Conservation (phyloP, 192 early-diverging fungal species). For the Pecoramyces ruminantium region DNA sequence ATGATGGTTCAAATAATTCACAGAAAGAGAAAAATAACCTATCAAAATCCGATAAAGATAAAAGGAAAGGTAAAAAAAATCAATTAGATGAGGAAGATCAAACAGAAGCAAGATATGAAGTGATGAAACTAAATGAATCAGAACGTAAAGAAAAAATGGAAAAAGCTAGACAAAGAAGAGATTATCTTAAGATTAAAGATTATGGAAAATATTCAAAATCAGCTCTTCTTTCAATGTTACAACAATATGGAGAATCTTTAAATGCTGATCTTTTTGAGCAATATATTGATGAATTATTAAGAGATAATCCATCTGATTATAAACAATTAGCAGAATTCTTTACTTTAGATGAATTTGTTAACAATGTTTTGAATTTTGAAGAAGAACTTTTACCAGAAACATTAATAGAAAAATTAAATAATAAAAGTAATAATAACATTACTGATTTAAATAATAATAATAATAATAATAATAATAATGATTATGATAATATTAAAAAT, state of each 20-base stretch:
- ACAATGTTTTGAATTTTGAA: slow-evolving; percentile 18
- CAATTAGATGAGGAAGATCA: slow-evolving; percentile 1
- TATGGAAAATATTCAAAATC: slow-evolving; percentile 6
- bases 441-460: background rate
- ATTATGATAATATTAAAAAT: too few relatives aligned
- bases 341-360: slow-evolving; percentile 18
- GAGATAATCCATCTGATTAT: slow-evolving; percentile 14
- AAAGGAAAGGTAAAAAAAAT: background rate
- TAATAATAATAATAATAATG: too few relatives aligned
- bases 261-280: slow-evolving; percentile 6
- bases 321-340: slow-evolving; percentile 19
- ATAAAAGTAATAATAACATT: background rate
- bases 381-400: background rate
- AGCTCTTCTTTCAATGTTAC: slow-evolving; percentile 22
- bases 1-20: background rate
- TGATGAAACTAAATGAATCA: background rate
- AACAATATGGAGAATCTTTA: slow-evolving; percentile 26
- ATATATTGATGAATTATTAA: slow-evolving; percentile 14
- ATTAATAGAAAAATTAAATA: background rate
- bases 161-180: background rate
- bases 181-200: background rate
- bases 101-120: background rate
- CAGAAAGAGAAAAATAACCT: background rate
- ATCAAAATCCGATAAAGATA: too few relatives aligned
- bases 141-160: background rate